These are phyloP conservation scores for Torulaspora maleeae DNA, from an alignment of 805 yeast genomes.

Conservation along the genomic window DNA sequence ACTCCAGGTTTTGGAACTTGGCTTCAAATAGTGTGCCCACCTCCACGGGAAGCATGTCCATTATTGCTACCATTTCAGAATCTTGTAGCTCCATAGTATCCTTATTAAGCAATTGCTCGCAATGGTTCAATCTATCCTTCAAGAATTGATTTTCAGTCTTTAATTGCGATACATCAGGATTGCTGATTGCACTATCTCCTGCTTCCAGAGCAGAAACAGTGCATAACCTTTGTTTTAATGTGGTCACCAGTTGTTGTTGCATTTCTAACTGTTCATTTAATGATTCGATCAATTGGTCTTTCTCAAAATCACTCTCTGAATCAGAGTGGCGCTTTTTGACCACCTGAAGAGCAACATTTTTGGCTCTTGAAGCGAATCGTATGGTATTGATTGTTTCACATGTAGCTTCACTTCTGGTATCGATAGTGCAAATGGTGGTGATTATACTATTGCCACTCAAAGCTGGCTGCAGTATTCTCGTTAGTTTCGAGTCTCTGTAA, in stretches of 20 bases:
- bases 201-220: neutral
- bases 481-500: conserved; percentile 87
- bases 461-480: conserved; percentile 87
- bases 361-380: conserved; percentile 90
- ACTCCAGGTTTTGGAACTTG: conserved; percentile 27
- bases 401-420: conserved; percentile 53
- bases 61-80: conserved; percentile 52
- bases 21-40: conserved; percentile 36
- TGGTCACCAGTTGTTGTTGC: conserved; percentile 42
- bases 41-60: conserved; percentile 52
- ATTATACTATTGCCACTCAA: conserved; percentile 82
- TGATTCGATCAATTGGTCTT: conserved; percentile 50
- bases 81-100: conserved; percentile 49
- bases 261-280: conserved; percentile 56
- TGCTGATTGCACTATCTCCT: conserved; percentile 10
- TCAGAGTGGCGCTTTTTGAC: conserved; percentile 41
- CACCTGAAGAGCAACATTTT: conserved; percentile 71
- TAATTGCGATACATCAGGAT: conserved; percentile 41
- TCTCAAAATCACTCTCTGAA: conserved; percentile 30
- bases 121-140: conserved; percentile 64
- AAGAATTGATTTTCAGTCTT: conserved; percentile 61
- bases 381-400: conserved; percentile 83
- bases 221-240: neutral
- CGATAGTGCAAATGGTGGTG: conserved; percentile 82
- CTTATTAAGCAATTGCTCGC: conserved; percentile 58